A percentile compares a stretch with the other conserved stretches of the same genome.
Conservation (phyloP, 495 filamentous ascomycete genomes). For the Barbatosphaeria neglecta region DNA sequence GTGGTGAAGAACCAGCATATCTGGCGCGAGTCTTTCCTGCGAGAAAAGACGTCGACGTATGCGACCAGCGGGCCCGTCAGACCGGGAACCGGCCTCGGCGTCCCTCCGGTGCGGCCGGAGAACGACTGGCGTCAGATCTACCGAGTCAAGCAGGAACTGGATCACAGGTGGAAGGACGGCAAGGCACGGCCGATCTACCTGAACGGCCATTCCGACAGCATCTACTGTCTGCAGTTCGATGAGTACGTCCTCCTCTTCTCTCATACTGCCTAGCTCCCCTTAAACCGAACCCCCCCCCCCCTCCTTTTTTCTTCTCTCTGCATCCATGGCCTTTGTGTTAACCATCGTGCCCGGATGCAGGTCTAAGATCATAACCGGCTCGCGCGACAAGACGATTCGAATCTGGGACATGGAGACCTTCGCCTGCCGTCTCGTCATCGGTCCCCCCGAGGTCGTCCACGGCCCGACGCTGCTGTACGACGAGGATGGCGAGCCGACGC, state of each 20-base stretch:
- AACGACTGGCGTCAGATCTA: constrained; percentile 83
- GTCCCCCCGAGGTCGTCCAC: constrained; percentile 37
- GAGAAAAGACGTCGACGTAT: constrained; percentile 46
- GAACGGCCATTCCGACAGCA: constrained; percentile 84
- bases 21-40: constrained; percentile 69
- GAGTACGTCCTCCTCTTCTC: constrained; percentile 46
- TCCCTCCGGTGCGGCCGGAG: constrained; percentile 33
- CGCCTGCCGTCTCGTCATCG: constrained; percentile 72
- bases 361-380: constrained; percentile 91
- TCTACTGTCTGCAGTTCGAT: constrained; percentile 97
- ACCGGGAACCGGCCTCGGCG: constrained; percentile 34
- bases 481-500: constrained; percentile 25
- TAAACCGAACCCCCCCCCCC: neutral
- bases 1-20: constrained; percentile 53
- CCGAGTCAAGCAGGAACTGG: constrained; percentile 58
- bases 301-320: neutral
- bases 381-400: constrained; percentile 85
- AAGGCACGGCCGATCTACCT: constrained; percentile 74
- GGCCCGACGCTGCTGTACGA: constrained; percentile 30
- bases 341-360: constrained; percentile 30
- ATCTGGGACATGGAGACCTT: constrained; percentile 88
- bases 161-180: constrained; percentile 66
- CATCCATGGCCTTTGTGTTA: neutral
- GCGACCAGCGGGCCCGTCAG: constrained; percentile 34
- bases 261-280: neutral